These are phyloP conservation scores for Oryza meyeriana DNA, from an alignment of 176 grass and related monocot genomes.

Conservation along the genomic window DNA sequence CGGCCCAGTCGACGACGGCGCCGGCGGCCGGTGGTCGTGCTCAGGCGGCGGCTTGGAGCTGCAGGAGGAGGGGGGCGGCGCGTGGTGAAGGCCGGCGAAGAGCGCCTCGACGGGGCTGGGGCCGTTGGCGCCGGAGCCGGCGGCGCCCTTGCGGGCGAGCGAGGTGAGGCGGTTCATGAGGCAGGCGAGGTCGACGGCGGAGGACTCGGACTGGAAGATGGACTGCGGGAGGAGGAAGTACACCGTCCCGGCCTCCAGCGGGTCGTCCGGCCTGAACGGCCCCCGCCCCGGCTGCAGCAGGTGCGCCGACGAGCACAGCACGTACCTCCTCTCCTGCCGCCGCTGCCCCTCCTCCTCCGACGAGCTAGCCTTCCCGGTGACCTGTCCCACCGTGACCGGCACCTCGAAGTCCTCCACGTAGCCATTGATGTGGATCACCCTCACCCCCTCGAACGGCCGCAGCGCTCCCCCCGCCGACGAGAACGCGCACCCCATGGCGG, in stretches of 20 bases:
- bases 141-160: slow-evolving; percentile 46
- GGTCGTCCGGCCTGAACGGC: slow-evolving; percentile 57
- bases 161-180: slow-evolving; percentile 82
- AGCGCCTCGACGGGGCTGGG: slow-evolving; percentile 50
- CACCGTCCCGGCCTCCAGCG: slow-evolving; percentile 66
- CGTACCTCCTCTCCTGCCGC: slow-evolving; percentile 17
- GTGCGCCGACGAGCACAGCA: slow-evolving; percentile 72
- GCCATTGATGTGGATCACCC: slow-evolving; percentile 96
- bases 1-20: not conserved
- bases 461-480: slow-evolving; percentile 9
- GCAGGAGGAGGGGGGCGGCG: no score
- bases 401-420: slow-evolving; percentile 86
- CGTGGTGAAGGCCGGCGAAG: not conserved
- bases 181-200: slow-evolving; percentile 78
- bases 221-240: slow-evolving; percentile 88
- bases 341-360: no score
- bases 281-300: slow-evolving; percentile 59
- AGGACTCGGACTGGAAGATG: slow-evolving; percentile 74
- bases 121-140: not conserved
- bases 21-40: not conserved
- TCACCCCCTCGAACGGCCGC: slow-evolving; percentile 51
- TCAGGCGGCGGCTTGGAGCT: not conserved
- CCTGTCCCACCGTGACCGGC: slow-evolving; percentile 20
- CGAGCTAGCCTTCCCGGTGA: slow-evolving; percentile 33
- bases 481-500: slow-evolving; percentile 54